These are phyloP conservation scores for Fusarium brevicatenulatum DNA, from an alignment of 2,329 filamentous ascomycete genomes.

Conservation along the genomic window DNA sequence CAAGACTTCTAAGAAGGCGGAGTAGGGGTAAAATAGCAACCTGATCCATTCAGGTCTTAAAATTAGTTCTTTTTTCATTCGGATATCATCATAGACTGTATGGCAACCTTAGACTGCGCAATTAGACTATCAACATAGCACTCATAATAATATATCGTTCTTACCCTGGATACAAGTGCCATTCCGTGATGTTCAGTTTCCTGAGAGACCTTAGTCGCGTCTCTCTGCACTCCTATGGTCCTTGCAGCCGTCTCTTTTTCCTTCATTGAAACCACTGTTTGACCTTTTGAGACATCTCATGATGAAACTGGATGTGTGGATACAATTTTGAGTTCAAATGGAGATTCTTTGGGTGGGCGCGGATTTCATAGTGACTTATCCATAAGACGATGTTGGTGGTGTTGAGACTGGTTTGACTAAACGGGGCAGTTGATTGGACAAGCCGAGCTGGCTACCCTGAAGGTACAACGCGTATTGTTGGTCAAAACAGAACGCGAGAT, in stretches of 20 bases:
- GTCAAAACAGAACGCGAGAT: neutral
- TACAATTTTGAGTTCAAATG: neutral
- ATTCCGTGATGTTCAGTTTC: neutral
- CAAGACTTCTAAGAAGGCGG: constrained; percentile 59
- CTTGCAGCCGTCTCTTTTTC: neutral
- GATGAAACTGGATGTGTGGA: too few species aligned
- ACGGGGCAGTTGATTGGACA: rapidly evolving
- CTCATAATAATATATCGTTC: neutral
- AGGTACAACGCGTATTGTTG: neutral
- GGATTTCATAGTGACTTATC: neutral
- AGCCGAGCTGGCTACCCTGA: neutral
- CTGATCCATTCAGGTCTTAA: neutral
- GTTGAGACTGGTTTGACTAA: neutral
- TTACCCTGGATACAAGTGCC: rapidly evolving
- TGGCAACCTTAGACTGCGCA: neutral
- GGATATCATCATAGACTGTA: constrained; percentile 2
- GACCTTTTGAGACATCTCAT: too few species aligned
- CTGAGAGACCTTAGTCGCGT: neutral
- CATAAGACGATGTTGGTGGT: neutral
- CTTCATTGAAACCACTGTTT: too few species aligned
- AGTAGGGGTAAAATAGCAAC: constrained; percentile 29
- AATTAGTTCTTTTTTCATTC: neutral
- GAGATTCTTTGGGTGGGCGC: neutral
- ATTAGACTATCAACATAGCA: neutral
- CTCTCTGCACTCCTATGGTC: neutral